Evolutionary conservation across 352 stramenopile species (phyloP).

Genomic region (Pythium scleroteichum): DNA sequence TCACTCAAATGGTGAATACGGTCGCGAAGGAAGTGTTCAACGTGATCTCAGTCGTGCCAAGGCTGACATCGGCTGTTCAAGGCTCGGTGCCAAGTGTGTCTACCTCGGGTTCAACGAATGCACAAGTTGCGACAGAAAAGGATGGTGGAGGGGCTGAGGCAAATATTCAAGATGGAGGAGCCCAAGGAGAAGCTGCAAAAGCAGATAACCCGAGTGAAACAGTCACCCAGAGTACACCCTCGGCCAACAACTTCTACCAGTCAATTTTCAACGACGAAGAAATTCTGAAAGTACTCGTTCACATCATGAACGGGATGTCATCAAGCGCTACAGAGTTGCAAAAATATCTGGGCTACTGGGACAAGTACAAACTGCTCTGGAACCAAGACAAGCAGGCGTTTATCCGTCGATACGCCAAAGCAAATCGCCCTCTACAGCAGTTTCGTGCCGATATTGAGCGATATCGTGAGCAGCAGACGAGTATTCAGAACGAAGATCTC

Average conservation of each 20-base stretch:
- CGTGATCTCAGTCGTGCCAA: constrained; percentile 90
- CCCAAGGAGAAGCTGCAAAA: not conserved
- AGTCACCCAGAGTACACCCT: constrained; percentile 18
- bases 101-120: not conserved
- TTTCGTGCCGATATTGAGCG: constrained; percentile 93
- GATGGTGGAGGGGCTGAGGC: not conserved
- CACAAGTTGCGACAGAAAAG: constrained; percentile 10
- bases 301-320: constrained; percentile 97
- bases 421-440: constrained; percentile 90
- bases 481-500: constrained; percentile 91
- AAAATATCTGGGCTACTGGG: constrained; percentile 95
- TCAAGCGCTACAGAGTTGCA: constrained; percentile 92
- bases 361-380: constrained; percentile 94
- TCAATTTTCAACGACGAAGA: constrained; percentile 96
- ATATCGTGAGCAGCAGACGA: constrained; percentile 90
- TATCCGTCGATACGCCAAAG: constrained; percentile 95
- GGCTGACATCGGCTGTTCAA: constrained; percentile 66
- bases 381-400: constrained; percentile 95
- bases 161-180: constrained; percentile 18
- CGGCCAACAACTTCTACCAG: constrained; percentile 87
- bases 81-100: constrained; percentile 36
- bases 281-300: constrained; percentile 93
- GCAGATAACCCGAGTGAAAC: not conserved
- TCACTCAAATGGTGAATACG: constrained; percentile 94
- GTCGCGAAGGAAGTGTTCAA: constrained; percentile 96